Evolutionary conservation across 306 rosid species (phyloP), one percentile per base, ranked within the genome.

Genomic region (Nissolia schottii): DNA sequence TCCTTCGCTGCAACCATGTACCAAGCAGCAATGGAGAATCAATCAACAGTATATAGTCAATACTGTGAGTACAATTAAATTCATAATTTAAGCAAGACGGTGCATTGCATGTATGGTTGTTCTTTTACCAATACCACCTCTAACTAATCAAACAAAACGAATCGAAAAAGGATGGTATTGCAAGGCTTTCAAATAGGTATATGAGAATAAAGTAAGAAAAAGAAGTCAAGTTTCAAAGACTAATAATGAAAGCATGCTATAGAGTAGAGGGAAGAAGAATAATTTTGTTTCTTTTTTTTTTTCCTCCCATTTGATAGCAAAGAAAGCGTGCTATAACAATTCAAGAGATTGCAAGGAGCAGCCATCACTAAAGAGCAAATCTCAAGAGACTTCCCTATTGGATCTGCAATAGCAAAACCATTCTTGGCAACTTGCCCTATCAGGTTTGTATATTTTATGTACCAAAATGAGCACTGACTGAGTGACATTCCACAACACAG

Each of bases 401-500:
- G 98, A 64, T 93, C 98, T 74, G 96, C 98, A 4, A 89, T 93
- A 27, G 85, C 97, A 57, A 86, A 87, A 84, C 92, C 71, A 90
- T 93, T 45, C 64, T 93, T 12, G 96, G 89, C 24, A 89, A 90
- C 70, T 40, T 82, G 8, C 93, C 88, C 3, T 93, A 93, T 73
- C 97, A 90, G 92, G 97, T 89, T 66, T 45, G 75, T 3, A 23
- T 34, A 38, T 73, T 45, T 14, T 27, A 48, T 20, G 12, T 29
- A 56, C 45, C 32, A 4, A 32, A 32, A 1, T 32, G 37, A 32
- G 43, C 43, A 48, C 51, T 35, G 61, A n/a, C n/a, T n/a, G n/a
- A n/a, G n/a, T n/a, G n/a, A 7, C 15, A 11, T 37, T 62, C 23
- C 11, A 37, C 38, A 23, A n/a, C 53, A 61, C 11, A 9, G 28